Evolutionary conservation across 106 monocot species (phyloP), one percentile per base, ranked within the genome.

Genomic region (Platanthera zijinensis): DNA sequence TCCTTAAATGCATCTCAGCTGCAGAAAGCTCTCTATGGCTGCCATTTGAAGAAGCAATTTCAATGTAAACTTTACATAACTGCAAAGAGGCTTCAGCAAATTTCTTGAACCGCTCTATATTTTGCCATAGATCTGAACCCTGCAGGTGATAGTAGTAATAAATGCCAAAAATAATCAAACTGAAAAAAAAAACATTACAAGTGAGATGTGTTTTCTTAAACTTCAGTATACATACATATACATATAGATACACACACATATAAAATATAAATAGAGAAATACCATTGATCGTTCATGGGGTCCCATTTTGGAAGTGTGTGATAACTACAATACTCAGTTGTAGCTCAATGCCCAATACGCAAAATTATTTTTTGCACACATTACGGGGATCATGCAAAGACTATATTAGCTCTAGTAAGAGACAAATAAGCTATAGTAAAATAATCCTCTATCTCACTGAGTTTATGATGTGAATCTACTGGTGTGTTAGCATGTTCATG

Each of bases 1-100:
- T 94, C 76, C 81, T 84, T 46, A 97, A 81, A 77, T 91, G 96
- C 91, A 93, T 89, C 74, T 94, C 91, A 76, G 91, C 93, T 48
- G 77, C 22, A 62, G 64, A 50, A 67, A 97, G 89, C 66, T 97
- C 97, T 72, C 75, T 73, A 48, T 64, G 71, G 48, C 80, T 86
- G 5, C 88, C 88, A 61, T 72, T 88, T 5, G 88, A 90, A 7
- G 83, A 82, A 82, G 95, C 84, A 76, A 95, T 92, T 80, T 92
- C 86, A 92, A 95, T 86, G 83, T 84, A 90, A 80, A 88, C 79
- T 54, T 90, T 80, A 71, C 92, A 92, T 17, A 95, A 80, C 74
- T 86, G 80, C 72, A 95, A 81, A 59, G 95, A 88, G 14, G 86
- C 90, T 62, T 75, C 76, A 32, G 86, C 83, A 86, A 92, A 95